phyloP scores from a whole-genome alignment of 768 basidiomycete species.

The Hericium erinaceus region DNA sequence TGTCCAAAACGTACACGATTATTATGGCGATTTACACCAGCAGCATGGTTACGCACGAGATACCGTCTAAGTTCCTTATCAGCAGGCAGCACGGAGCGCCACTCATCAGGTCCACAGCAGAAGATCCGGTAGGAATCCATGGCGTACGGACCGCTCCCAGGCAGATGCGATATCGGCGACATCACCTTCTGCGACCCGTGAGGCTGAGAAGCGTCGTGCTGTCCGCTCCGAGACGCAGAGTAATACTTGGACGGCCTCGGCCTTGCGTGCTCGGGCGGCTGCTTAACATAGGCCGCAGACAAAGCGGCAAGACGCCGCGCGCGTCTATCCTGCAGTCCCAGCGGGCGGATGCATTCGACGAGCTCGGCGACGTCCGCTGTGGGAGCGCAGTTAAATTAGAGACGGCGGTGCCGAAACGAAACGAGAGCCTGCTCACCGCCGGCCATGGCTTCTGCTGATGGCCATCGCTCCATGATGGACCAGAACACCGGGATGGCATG shows the following conservation, averaged over 20 bases:
- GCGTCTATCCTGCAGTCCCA: slow-evolving; percentile 54
- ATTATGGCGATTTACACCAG: background rate
- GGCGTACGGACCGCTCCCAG: slow-evolving; percentile 63
- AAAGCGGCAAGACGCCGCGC: slow-evolving; percentile 45
- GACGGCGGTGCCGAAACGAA: background rate
- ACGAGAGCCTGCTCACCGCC: slow-evolving; percentile 32
- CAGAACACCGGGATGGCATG: slow-evolving; percentile 59
- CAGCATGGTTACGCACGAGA: slow-evolving; percentile 34
- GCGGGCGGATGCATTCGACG: slow-evolving; percentile 34
- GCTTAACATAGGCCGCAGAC: slow-evolving; percentile 40
- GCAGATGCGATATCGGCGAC: slow-evolving; percentile 45
- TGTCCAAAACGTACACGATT: slow-evolving; percentile 18
- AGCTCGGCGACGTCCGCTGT: slow-evolving; percentile 38
- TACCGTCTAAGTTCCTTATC: slow-evolving; percentile 68
- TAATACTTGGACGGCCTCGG: background rate
- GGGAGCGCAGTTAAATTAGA: background rate
- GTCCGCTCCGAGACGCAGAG: background rate
- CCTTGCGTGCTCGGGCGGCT: slow-evolving; percentile 23
- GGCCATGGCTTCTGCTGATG: slow-evolving; percentile 43
- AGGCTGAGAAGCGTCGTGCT: slow-evolving; percentile 19
- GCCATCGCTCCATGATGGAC: slow-evolving; percentile 47
- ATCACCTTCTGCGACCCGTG: slow-evolving; percentile 22
- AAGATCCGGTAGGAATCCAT: slow-evolving; percentile 73
- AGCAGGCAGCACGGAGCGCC: slow-evolving; percentile 51
- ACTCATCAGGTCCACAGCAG: slow-evolving; percentile 38